Base-by-base conservation (phyloP, 2,329 filamentous ascomycete genomes). In the Clonostachys sp. region DNA sequence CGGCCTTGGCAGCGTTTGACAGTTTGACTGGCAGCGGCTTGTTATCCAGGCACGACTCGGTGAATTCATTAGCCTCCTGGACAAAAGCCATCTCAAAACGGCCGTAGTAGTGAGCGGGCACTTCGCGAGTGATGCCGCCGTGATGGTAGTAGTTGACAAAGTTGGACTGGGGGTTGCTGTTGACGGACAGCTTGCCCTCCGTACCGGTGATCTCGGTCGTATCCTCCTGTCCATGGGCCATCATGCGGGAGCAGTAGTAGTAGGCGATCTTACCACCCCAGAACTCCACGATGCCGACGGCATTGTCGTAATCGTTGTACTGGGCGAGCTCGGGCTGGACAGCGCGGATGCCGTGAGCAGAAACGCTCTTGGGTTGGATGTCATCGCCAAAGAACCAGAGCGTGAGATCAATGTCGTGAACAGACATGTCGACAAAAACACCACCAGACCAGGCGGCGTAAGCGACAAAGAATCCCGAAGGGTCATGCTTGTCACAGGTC, bases 361-460 rank as follows among this genome's bases (percentile, higher is more conserved):
- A 52, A 9, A 62, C 59, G 36, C 55, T 59, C 52, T 64, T 64
- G 46, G 61, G 55, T 5, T 60, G 52, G 3, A 54, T 56, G 41
- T 64, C 57, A 24, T 63, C 55, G 35, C 57, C 59, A 39, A 64
- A 62, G 53, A 61, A 64, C 61, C 61, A 64, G 20, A 64, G 50
- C 1, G 62, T 55, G 34, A 64, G 56, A 42, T 64, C 61, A 44
- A 87, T 87, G 55, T 87, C 84, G 67, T 87, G 84, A 57, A 87
- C 80, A 45, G 78, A 81, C 66, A 80, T 84, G 68, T 87, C 84
- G 49, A 87, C 83, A 55, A 87, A 87, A 59, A 87, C 84, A 17
- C 83, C 83, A 34, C 84, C 84, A 2, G 71, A 77, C 64, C 78
- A 83, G 54, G 81, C 70, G 12, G 83, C 81, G 63, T 87, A 87